These are phyloP conservation scores for Monosporascus sp. DNA, from an alignment of 2,329 filamentous ascomycete species.

Conservation along the genomic window DNA sequence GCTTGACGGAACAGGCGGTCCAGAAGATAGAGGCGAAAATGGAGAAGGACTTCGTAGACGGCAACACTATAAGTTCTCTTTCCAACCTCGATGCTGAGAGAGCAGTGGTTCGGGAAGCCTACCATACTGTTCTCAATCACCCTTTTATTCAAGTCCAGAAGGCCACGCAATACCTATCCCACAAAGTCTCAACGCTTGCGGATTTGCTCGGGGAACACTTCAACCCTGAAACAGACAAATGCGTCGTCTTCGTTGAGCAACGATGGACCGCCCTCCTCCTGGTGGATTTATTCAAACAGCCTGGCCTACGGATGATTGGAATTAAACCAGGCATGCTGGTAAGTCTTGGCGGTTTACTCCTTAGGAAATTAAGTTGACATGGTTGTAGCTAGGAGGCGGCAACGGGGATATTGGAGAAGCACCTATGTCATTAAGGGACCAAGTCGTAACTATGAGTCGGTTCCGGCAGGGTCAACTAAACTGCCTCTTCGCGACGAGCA, in stretches of 20 bases:
- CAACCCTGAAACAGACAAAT: conserved; percentile 52
- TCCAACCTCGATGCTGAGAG: conserved; percentile 16
- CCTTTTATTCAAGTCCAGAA: conserved; percentile 32
- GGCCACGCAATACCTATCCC: conserved; percentile 48
- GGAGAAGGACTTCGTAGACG: conserved; percentile 33
- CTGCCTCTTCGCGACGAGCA: conserved; percentile 61
- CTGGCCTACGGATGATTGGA: conserved; percentile 54
- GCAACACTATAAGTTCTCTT: conserved; percentile 19
- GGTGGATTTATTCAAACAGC: conserved; percentile 57
- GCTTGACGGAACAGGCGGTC: conserved; percentile 57
- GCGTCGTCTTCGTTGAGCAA: conserved; percentile 83
- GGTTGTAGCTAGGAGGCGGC: conserved; percentile 31
- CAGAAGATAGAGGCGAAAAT: conserved; percentile 55
- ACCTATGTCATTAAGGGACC: conserved; percentile 64
- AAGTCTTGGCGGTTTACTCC: conserved; percentile 10
- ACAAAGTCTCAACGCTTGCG: conserved; percentile 64
- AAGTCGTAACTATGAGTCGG: conserved; percentile 65
- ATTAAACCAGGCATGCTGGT: conserved; percentile 49
- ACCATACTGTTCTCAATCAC: conserved; percentile 48
- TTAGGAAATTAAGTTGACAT: conserved; percentile 11
- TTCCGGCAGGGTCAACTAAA: conserved; percentile 56
- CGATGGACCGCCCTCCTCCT: conserved; percentile 73
- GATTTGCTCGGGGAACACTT: conserved; percentile 60
- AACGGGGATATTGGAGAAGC: conserved; percentile 47
- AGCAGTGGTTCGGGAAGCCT: conserved; percentile 50